phyloP scores from a whole-genome alignment of 768 basidiomycete species.

The Lactarius hatsudake region DNA sequence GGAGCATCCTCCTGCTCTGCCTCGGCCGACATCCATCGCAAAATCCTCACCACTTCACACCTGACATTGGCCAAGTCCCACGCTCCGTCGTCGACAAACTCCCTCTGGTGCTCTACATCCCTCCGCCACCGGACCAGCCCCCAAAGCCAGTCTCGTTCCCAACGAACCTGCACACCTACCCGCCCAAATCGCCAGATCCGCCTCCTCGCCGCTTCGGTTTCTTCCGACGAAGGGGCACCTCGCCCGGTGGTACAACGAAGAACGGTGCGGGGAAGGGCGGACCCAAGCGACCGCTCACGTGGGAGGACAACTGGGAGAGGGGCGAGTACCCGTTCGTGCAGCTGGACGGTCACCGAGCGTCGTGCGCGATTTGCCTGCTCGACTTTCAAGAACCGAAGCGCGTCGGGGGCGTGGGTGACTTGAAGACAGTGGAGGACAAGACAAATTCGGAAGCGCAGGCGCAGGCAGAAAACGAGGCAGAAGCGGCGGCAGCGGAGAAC shows the following conservation, averaged over 20 bases:
- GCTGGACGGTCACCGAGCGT: slow-evolving; percentile 77
- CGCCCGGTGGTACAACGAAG: slow-evolving; percentile 19
- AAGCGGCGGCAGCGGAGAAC: background rate
- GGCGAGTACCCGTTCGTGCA: slow-evolving; percentile 78
- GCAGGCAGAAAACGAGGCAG: background rate
- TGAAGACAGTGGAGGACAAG: slow-evolving; percentile 28
- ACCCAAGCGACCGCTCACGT: slow-evolving; percentile 44
- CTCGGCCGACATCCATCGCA: slow-evolving; percentile 79
- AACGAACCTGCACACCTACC: slow-evolving; percentile 50
- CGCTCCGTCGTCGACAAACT: slow-evolving; percentile 72
- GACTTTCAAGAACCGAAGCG: slow-evolving; percentile 76
- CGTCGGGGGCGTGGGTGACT: slow-evolving; percentile 34
- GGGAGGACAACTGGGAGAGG: slow-evolving; percentile 79
- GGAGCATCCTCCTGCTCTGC: slow-evolving; percentile 76
- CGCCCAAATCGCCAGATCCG: slow-evolving; percentile 47
- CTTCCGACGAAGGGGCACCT: slow-evolving; percentile 22
- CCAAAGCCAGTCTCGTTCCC: slow-evolving; percentile 25
- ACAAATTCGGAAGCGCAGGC: slow-evolving; percentile 6
- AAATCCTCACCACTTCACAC: slow-evolving; percentile 68
- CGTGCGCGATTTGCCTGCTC: slow-evolving; percentile 81
- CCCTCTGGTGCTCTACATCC: slow-evolving; percentile 83
- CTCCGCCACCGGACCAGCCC: slow-evolving; percentile 57
- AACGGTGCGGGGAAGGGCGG: slow-evolving; percentile 25
- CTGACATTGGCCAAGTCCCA: slow-evolving; percentile 73
- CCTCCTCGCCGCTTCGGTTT: slow-evolving; percentile 56